A percentile compares a stretch with the other conserved stretches of the same genome.
Evolutionary conservation across 2,329 filamentous ascomycete genomes (phyloP).

Genomic region (Harringtonia aguacate): DNA sequence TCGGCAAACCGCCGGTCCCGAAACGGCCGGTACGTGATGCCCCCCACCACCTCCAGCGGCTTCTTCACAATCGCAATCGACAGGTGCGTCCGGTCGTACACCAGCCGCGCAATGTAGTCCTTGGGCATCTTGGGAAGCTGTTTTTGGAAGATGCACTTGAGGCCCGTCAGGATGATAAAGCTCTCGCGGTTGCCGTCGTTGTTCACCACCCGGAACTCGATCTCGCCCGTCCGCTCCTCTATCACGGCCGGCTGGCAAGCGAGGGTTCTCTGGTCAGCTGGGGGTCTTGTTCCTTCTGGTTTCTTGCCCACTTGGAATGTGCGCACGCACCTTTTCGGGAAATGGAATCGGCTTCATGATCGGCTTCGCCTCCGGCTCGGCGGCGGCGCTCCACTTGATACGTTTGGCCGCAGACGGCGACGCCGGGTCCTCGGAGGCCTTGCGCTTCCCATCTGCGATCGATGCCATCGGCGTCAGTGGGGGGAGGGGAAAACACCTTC

Average conservation of each 20-base stretch:
- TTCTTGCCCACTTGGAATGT: too few relatives aligned
- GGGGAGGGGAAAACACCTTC: too few relatives aligned
- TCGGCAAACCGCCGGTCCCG: constrained; percentile 88
- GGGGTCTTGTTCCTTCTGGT: too few relatives aligned
- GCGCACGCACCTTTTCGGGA: constrained; percentile 62
- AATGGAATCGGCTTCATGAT: constrained; percentile 64
- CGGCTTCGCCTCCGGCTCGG: constrained; percentile 27
- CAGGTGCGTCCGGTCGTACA: constrained; percentile 93
- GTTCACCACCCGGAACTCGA: constrained; percentile 96
- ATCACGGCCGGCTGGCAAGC: constrained; percentile 84
- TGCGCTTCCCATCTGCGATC: constrained; percentile 52
- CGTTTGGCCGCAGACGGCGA: constrained; percentile 55
- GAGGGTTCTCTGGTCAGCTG: too few relatives aligned
- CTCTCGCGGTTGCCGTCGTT: constrained; percentile 85
- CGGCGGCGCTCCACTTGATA: constrained; percentile 40
- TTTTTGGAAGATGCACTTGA: constrained; percentile 98
- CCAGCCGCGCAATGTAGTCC: constrained; percentile 93
- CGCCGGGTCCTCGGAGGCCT: constrained; percentile 55
- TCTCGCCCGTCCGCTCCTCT: constrained; percentile 87
- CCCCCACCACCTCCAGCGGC: constrained; percentile 87
- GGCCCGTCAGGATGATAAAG: constrained; percentile 84
- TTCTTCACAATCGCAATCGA: constrained; percentile 98
- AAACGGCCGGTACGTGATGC: constrained; percentile 94
- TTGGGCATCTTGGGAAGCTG: constrained; percentile 99
- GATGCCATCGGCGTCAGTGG: too few relatives aligned